Evolutionary conservation across 1,139 yeast genomes (phyloP).

Genomic region (Saccharomyces hybrid): DNA sequence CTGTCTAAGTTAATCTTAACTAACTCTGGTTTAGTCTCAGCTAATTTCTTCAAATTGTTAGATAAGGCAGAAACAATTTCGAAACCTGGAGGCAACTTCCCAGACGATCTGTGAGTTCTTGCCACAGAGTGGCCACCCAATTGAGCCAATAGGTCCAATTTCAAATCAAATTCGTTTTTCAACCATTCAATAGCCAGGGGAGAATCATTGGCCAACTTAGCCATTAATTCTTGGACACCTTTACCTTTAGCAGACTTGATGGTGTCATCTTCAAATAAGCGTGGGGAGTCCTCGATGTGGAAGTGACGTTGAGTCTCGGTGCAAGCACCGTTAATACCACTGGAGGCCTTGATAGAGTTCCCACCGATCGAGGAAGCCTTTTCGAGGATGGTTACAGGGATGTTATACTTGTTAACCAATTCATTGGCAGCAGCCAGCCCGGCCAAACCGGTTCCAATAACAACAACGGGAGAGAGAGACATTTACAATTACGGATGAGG

Average conservation of each 20-base stretch:
- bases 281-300: slow-evolving; percentile 48
- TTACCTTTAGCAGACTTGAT: slow-evolving; percentile 55
- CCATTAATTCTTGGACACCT: slow-evolving; percentile 44
- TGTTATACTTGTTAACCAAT: slow-evolving; percentile 44
- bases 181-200: slow-evolving; percentile 68
- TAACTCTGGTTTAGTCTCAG: slow-evolving; percentile 44
- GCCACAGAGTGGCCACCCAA: slow-evolving; percentile 71
- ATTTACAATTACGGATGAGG: neutral
- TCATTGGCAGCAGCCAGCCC: slow-evolving; percentile 74
- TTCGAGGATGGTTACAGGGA: slow-evolving; percentile 52
- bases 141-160: slow-evolving; percentile 58
- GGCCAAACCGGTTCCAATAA: slow-evolving; percentile 77
- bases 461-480: slow-evolving; percentile 38
- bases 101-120: slow-evolving; percentile 59
- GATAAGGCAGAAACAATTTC: slow-evolving; percentile 62
- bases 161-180: slow-evolving; percentile 51
- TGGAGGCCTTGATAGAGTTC: slow-evolving; percentile 72
- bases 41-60: slow-evolving; percentile 45
- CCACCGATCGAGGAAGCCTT: slow-evolving; percentile 65
- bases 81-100: slow-evolving; percentile 69
- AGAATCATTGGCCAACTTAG: slow-evolving; percentile 36
- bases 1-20: slow-evolving; percentile 47
- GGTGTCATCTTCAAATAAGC: slow-evolving; percentile 59
- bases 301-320: slow-evolving; percentile 52
- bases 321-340: slow-evolving; percentile 73